Evolutionary conservation across 2,329 filamentous ascomycete genomes (phyloP), one percentile per base, ranked within the genome.

Genomic region (Talaromyces sp.): DNA sequence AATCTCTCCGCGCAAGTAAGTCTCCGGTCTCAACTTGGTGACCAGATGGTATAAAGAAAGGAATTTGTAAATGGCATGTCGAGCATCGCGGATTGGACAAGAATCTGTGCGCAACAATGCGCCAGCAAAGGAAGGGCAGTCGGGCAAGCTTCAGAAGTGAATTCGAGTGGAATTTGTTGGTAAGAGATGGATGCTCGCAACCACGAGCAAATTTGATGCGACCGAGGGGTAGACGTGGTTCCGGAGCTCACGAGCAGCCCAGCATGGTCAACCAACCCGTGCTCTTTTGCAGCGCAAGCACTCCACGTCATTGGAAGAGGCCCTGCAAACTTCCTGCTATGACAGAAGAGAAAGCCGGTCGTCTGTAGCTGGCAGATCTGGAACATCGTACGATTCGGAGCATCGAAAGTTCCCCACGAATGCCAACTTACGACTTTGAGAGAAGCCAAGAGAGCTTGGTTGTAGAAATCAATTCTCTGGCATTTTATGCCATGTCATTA

Each of bases 181-280:
- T 37, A 48, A 42, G 39, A 31, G 39, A 44, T 14, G 39, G 37
- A 44, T 35, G 25, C n/a, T 14, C 12, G 33, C 42, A 59, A 59
- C 40, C 57, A 59, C 31, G 21, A 37, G 57, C 31, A 33, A 48
- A 23, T 59, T 46, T 35, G 57, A 25, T 40, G 55, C 28, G 28
- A 48, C 33, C 57, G 44, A 35, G 57, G 44, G 57, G 50, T 23
- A 54, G 50, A 21, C 31, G 1, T 14, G 57, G 25, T 44, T 35
- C 28, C n/a, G 28, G 3, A 35, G 16, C 25, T 42, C 31, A 46
- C 8, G 1, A 28, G 28, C 28, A 37, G 57, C 46, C 39, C 28
- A 18, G 28, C 28, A 44, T 35, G 1, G n/a, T 31, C 16, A 25
- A 7, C n/a, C 50, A 21, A 54, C 35, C 28, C 21, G 21, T 35